Conservation (phyloP, 1,284 basidiomycete species). For the Trichosporon sp. region DNA sequence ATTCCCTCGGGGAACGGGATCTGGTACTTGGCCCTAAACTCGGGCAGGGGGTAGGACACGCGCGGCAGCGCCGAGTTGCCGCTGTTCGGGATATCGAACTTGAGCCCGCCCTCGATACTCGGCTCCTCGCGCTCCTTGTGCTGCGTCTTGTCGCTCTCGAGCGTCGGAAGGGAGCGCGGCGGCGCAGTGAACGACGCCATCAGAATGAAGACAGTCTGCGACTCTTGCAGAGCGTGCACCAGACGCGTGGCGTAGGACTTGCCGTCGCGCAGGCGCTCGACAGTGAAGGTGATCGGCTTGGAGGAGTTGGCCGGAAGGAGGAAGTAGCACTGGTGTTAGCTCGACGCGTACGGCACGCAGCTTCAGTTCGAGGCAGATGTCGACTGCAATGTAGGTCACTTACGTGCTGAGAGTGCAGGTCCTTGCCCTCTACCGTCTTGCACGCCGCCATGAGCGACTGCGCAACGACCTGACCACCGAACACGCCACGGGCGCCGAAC, state of each 20-base stretch:
- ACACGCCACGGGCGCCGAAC: slow-evolving; percentile 71
- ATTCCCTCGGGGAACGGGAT: slow-evolving; percentile 55
- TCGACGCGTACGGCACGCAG: too few relatives aligned
- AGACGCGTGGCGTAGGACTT: slow-evolving; percentile 57
- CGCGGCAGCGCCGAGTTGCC: slow-evolving; percentile 20
- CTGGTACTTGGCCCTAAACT: slow-evolving; percentile 40
- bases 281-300: slow-evolving; percentile 78
- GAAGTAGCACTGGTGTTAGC: slow-evolving; percentile 49
- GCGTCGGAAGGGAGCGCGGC: slow-evolving; percentile 38
- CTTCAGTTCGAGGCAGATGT: too few relatives aligned
- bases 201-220: slow-evolving; percentile 75
- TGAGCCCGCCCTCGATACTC: slow-evolving; percentile 29
- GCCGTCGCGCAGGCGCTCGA: slow-evolving; percentile 77
- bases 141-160: slow-evolving; percentile 2
- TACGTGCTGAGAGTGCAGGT: slow-evolving; percentile 66
- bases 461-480: slow-evolving; percentile 83
- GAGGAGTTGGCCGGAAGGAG: slow-evolving; percentile 66
- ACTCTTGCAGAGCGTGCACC: slow-evolving; percentile 76
- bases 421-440: slow-evolving; percentile 69
- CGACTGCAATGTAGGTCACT: slow-evolving; percentile 45
- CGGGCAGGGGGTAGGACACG: slow-evolving; percentile 16
- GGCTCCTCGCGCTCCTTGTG: slow-evolving; percentile 27
- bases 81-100: slow-evolving; percentile 23
- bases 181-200: slow-evolving; percentile 83
- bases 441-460: slow-evolving; percentile 80